Evolutionary conservation across 306 rosid genomes (phyloP).

Genomic region (Benincasa hispida): DNA sequence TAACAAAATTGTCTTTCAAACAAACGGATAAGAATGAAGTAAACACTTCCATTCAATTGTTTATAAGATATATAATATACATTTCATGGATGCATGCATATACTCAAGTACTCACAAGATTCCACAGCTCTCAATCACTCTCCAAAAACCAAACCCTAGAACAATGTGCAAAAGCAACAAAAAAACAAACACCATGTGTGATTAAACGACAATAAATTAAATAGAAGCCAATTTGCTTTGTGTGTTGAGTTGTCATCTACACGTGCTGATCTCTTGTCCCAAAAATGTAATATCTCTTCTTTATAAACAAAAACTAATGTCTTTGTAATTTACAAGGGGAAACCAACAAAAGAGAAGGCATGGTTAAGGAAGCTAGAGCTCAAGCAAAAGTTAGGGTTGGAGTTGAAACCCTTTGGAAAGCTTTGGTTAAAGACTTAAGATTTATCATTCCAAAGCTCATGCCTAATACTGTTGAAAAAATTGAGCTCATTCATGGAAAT

Average conservation of each 20-base stretch:
- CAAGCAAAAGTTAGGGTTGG: conserved; percentile 31
- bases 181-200: background rate
- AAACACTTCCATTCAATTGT: background rate
- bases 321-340: background rate
- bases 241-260: background rate
- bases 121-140: background rate
- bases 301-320: background rate
- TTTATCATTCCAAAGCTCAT: conserved; percentile 29
- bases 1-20: background rate
- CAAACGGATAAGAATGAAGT: background rate
- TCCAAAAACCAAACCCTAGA: background rate
- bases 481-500: conserved; percentile 48
- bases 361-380: conserved; percentile 36
- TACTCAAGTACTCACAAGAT: background rate
- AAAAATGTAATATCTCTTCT: background rate
- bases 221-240: background rate
- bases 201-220: background rate
- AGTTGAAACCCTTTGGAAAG: conserved; percentile 40
- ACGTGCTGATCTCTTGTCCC: background rate
- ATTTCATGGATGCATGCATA: background rate
- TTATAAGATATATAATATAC: background rate
- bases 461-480: conserved; percentile 37
- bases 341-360: background rate
- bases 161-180: background rate
- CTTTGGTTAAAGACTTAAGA: conserved; percentile 29